These are phyloP conservation scores for Calocybe gangraenosa DNA, from an alignment of 768 basidiomycete genomes.

Conservation along the genomic window DNA sequence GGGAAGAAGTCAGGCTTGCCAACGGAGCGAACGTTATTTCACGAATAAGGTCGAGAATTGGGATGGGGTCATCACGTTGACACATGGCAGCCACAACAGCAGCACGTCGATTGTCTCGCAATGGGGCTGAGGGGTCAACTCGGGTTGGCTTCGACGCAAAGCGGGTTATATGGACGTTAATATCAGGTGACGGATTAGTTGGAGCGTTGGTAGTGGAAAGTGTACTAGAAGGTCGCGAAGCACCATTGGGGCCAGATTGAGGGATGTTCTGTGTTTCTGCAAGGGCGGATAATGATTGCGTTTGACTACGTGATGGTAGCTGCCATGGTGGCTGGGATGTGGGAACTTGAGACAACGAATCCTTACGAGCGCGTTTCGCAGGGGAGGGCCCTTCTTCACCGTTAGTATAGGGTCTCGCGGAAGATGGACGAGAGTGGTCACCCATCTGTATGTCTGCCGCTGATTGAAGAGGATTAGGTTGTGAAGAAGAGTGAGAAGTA, in stretches of 20 bases:
- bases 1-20: constrained; percentile 24
- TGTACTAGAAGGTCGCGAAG: constrained; percentile 44
- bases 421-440: constrained; percentile 48
- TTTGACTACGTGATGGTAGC: constrained; percentile 25
- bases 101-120: constrained; percentile 52
- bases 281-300: constrained; percentile 20
- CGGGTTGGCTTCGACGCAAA: constrained; percentile 68
- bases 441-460: constrained; percentile 40
- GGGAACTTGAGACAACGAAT: constrained; percentile 33
- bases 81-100: constrained; percentile 65
- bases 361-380: constrained; percentile 66
- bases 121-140: constrained; percentile 49
- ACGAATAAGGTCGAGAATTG: constrained; percentile 61
- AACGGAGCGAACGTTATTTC: constrained; percentile 49
- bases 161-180: constrained; percentile 46
- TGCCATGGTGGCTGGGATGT: constrained; percentile 31
- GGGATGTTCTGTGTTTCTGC: constrained; percentile 22
- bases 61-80: constrained; percentile 61
- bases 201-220: constrained; percentile 37
- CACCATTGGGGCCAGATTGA: constrained; percentile 36
- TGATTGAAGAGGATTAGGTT: constrained; percentile 22
- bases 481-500: constrained; percentile 17
- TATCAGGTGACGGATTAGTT: constrained; percentile 35
- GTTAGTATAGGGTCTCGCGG: constrained; percentile 42
- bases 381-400: constrained; percentile 66